phyloP scores from a whole-genome alignment of 306 rosid species.

The Mimosa bimucronata region DNA sequence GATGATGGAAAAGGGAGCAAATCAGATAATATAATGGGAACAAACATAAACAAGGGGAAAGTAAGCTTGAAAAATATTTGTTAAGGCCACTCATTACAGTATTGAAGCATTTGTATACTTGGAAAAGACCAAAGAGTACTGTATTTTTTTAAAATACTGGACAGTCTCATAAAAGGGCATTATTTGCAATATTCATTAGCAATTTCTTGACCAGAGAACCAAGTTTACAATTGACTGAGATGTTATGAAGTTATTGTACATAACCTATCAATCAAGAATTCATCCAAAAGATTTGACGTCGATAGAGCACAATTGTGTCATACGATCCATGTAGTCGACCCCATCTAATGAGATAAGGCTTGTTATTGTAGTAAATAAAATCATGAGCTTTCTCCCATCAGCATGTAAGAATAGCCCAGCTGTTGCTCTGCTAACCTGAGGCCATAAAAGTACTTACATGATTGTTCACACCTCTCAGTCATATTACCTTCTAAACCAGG shows the following conservation, averaged over 20 bases:
- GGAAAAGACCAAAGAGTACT: not conserved
- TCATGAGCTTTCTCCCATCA: not conserved
- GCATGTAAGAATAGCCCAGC: conserved; percentile 12
- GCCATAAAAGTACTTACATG: conserved; percentile 12
- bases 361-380: not conserved
- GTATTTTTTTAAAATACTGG: not conserved
- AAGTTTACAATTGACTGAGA: not conserved
- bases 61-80: not conserved
- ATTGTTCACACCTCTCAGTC: conserved; percentile 18
- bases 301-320: too few species aligned
- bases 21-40: not conserved
- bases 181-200: not conserved
- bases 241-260: not conserved
- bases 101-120: not conserved
- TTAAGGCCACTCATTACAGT: not conserved
- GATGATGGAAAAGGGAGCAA: not conserved
- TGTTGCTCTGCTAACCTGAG: not conserved
- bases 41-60: not conserved
- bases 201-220: conserved; percentile 16
- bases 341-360: too few species aligned
- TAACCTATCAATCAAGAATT: too few species aligned
- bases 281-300: too few species aligned
- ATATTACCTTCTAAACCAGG: conserved; percentile 21
- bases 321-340: too few species aligned
- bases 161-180: not conserved